Evolutionary conservation across 2,329 filamentous ascomycete genomes (phyloP).

Genomic region (Aureobasidium sp.): DNA sequence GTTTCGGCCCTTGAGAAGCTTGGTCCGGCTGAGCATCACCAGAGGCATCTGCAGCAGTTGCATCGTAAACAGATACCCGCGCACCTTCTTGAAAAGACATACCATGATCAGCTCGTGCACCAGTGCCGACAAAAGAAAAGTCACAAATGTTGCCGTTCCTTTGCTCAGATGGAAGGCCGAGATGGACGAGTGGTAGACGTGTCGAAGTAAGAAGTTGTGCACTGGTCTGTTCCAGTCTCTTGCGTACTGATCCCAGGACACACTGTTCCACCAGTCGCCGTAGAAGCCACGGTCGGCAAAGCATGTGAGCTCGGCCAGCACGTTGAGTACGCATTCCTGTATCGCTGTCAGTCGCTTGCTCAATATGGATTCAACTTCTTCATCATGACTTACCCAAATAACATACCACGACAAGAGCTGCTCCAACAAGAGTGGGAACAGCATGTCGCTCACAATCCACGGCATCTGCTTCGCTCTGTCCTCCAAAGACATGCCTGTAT

Average conservation of each 20-base stretch:
- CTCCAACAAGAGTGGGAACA: conserved; percentile 73
- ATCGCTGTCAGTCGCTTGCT: not conserved
- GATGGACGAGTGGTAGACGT: conserved; percentile 73
- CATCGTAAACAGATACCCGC: conserved; percentile 63
- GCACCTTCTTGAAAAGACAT: conserved; percentile 68
- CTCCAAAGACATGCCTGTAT: conserved; percentile 51
- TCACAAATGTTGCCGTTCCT: conserved; percentile 64
- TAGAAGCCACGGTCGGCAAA: conserved; percentile 70
- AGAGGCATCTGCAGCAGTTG: conserved; percentile 70
- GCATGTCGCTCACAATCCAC: conserved; percentile 64
- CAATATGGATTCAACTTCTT: not conserved
- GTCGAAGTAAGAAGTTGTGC: conserved; percentile 67
- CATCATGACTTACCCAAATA: conserved; percentile 61
- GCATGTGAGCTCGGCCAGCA: conserved; percentile 65
- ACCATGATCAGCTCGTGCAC: conserved; percentile 74
- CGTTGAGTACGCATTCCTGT: conserved; percentile 51
- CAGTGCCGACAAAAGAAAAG: conserved; percentile 63
- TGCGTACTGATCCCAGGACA: conserved; percentile 66
- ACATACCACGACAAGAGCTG: conserved; percentile 72
- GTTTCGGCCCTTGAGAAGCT: conserved; percentile 53
- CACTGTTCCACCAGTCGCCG: conserved; percentile 46
- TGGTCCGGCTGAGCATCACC: conserved; percentile 58
- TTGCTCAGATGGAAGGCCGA: conserved; percentile 63
- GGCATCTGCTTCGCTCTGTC: conserved; percentile 61
- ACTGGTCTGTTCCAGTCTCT: conserved; percentile 77